A percentile compares a stretch with the other conserved stretches of the same genome.
These are phyloP conservation scores for Anisodus tanguticus DNA, from an alignment of 257 asterid genomes.

Conservation along the genomic window DNA sequence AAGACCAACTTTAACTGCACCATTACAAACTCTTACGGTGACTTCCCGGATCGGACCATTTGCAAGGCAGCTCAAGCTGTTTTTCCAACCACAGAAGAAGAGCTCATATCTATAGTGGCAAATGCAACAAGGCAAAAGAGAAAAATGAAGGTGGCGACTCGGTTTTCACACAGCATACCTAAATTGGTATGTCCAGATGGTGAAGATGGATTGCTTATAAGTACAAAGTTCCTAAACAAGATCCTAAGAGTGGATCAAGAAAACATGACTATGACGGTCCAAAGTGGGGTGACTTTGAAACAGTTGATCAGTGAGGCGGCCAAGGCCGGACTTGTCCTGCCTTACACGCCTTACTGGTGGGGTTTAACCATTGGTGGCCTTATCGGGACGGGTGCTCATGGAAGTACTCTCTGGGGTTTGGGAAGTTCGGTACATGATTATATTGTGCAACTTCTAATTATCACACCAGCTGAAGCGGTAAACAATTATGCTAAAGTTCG, in stretches of 20 bases:
- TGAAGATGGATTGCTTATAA: constrained; percentile 37
- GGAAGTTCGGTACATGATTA: constrained; percentile 44
- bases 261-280: constrained; percentile 36
- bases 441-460: constrained; percentile 34
- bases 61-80: constrained; percentile 37
- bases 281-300: constrained; percentile 32
- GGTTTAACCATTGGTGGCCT: constrained; percentile 41
- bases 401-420: constrained; percentile 41
- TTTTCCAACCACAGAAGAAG: constrained; percentile 39
- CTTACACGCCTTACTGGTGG: constrained; percentile 46
- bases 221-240: constrained; percentile 36
- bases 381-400: constrained; percentile 43
- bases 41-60: constrained; percentile 40
- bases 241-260: constrained; percentile 11
- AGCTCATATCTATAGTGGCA: constrained; percentile 36
- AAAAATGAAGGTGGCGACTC: constrained; percentile 46
- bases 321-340: constrained; percentile 33
- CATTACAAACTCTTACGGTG: constrained; percentile 35
- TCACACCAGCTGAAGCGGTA: constrained; percentile 26
- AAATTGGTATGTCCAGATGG: constrained; percentile 42
- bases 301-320: constrained; percentile 36
- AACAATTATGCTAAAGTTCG: constrained; percentile 35
- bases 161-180: constrained; percentile 42
- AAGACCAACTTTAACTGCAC: constrained; percentile 36
- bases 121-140: constrained; percentile 31